phyloP scores from a whole-genome alignment of 2,329 filamentous ascomycete species.

The Ascochyta rabiei region DNA sequence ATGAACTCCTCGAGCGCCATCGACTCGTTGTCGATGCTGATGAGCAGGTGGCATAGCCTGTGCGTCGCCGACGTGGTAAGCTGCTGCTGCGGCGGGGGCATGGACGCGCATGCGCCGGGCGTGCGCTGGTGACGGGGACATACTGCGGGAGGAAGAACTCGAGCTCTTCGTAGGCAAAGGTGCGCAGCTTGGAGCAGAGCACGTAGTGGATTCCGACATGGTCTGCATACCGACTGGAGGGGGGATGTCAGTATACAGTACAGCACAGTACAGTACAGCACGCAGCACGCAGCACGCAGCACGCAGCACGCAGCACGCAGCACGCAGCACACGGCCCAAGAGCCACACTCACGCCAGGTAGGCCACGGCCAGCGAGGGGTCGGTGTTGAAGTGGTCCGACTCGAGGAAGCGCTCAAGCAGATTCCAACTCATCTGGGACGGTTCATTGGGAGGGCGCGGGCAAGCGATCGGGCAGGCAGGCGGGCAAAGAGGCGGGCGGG shows the following conservation, averaged over 20 bases:
- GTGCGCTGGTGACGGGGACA: slow-evolving; percentile 30
- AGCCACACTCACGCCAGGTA: slow-evolving; percentile 76
- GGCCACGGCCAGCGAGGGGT: slow-evolving; percentile 85
- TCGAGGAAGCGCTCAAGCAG: slow-evolving; percentile 89
- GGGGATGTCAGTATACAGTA: slow-evolving; percentile 16
- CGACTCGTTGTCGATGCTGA: slow-evolving; percentile 88
- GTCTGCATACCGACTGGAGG: slow-evolving; percentile 83
- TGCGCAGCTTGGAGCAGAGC: slow-evolving; percentile 84
- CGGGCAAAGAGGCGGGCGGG: too few relatives aligned
- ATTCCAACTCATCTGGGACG: slow-evolving; percentile 70
- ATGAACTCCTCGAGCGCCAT: slow-evolving; percentile 91
- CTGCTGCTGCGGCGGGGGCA: slow-evolving; percentile 47
- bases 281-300: too few relatives aligned
- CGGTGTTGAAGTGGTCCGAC: slow-evolving; percentile 91
- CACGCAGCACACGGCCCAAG: too few relatives aligned
- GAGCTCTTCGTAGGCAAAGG: slow-evolving; percentile 89
- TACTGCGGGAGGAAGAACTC: slow-evolving; percentile 83
- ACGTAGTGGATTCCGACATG: slow-evolving; percentile 91
- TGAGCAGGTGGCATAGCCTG: slow-evolving; percentile 79
- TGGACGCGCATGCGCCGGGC: background rate
- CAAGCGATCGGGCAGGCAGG: too few relatives aligned
- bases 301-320: too few relatives aligned
- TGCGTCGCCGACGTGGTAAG: slow-evolving; percentile 24
- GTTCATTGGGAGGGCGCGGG: slow-evolving; percentile 39
- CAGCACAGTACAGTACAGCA: slow-evolving; percentile 8